Percentiles rank a stretch among this genome's conserved stretches.
Evolutionary conservation across 2,329 filamentous ascomycete species (phyloP).

Genomic region (Fusarium sp.): DNA sequence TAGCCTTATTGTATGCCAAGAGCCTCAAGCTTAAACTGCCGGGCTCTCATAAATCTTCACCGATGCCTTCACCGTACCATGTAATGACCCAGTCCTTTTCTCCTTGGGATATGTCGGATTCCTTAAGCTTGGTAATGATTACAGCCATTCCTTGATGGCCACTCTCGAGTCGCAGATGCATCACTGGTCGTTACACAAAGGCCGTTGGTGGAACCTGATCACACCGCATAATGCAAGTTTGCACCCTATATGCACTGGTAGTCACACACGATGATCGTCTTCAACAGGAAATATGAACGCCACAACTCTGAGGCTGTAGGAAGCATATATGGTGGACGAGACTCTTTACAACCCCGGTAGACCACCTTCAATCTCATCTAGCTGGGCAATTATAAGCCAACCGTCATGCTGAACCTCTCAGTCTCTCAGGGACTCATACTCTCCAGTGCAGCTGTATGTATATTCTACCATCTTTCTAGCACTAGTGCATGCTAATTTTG

Average conservation of each 20-base stretch:
- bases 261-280: neutral
- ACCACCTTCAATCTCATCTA: neutral
- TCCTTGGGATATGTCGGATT: too few relatives aligned
- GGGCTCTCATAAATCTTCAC: neutral
- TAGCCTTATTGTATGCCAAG: fast-evolving
- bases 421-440: neutral
- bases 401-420: neutral
- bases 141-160: neutral
- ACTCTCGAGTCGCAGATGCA: neutral
- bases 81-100: fast-evolving
- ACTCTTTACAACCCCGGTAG: fast-evolving
- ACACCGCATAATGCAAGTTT: neutral
- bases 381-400: neutral
- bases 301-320: neutral
- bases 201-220: neutral
- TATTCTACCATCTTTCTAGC: fast-evolving
- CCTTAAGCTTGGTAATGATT: neutral
- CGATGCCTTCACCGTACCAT: fast-evolving
- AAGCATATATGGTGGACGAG: neutral
- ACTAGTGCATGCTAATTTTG: neutral
- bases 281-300: neutral
- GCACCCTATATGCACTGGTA: neutral
- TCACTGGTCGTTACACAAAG: neutral
- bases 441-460: neutral
- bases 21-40: fast-evolving